Conservation (phyloP, 1,284 basidiomycete species). For the Pyrrhoderma lamaoense region DNA sequence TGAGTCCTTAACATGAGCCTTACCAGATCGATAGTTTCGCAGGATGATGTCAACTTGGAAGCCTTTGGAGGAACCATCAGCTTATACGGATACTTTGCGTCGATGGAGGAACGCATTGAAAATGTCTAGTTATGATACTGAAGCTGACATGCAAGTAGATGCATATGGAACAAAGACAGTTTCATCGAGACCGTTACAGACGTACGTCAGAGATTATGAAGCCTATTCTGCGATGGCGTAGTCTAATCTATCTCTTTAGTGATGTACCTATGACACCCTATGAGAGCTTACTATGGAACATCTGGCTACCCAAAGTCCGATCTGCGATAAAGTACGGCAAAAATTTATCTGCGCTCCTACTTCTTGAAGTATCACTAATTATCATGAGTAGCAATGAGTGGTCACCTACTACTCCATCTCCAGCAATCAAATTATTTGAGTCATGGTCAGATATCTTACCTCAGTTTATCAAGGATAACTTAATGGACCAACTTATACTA, state of each 20-base stretch:
- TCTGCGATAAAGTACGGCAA: slow-evolving; percentile 75
- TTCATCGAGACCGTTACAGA: slow-evolving; percentile 25
- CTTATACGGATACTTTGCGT: slow-evolving; percentile 57
- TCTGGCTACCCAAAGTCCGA: slow-evolving; percentile 93
- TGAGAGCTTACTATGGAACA: slow-evolving; percentile 89
- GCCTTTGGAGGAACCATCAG: slow-evolving; percentile 60
- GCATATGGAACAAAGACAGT: slow-evolving; percentile 44
- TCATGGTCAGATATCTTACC: slow-evolving; percentile 86
- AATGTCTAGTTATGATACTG: slow-evolving; percentile 40
- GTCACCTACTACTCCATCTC: slow-evolving; percentile 65
- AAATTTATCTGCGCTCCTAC: slow-evolving; percentile 10
- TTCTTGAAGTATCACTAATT: not conserved
- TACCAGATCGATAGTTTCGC: too few relatives aligned
- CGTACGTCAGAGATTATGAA: slow-evolving; percentile 31
- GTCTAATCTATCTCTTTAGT: slow-evolving; percentile 25
- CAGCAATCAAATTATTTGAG: slow-evolving; percentile 80
- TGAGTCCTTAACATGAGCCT: slow-evolving; percentile 9
- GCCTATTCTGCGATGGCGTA: not conserved
- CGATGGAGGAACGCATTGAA: slow-evolving; percentile 64
- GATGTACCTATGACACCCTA: slow-evolving; percentile 86
- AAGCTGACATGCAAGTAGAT: slow-evolving; percentile 42
- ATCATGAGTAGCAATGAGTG: slow-evolving; percentile 66
- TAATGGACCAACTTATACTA: slow-evolving; percentile 90
- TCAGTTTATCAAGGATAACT: slow-evolving; percentile 87
- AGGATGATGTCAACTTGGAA: slow-evolving; percentile 63